Base-by-base conservation (phyloP, 192 early-diverging fungal genomes). In the Lunasporangiospora selenospora region DNA sequence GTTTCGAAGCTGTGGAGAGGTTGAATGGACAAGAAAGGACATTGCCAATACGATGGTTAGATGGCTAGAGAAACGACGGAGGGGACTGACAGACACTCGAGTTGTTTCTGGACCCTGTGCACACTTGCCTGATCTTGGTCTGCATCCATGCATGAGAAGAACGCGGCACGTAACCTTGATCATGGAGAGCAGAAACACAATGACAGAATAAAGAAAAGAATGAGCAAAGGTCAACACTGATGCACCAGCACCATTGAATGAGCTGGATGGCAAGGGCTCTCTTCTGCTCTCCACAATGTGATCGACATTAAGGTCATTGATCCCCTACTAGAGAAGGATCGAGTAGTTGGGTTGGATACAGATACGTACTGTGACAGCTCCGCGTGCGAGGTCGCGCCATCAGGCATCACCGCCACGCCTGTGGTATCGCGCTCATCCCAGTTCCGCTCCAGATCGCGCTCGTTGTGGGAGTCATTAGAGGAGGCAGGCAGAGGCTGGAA, bases 361-460 rank as follows among this genome's bases (percentile, higher is more conserved):
- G n/a, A n/a, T n/a, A 54, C 69, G 24, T 73, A 73, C 69, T 73
- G 69, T 2, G 45, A 23, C 31, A 73, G 48, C 39, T 73, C 59
- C 33, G 53, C 47, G 10, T 62, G 69, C 18, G 69, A 62, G 32
- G 69, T 58, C 2, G 55, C 61, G 47, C 58, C 63, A 34, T 73
- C 69, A 6, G 69, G 69, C 29, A 58, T 51, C 8, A 59, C 55
- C 3, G 59, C 46, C 13, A 63, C 54, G 10, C 69, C 69, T 0
- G 69, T 63, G 23, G 69, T 63, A 37, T 73, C 69, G 26, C 69
- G 69, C 23, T 73, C 69, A 43, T 73, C 69, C 69, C 69, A 73
- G 34, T 13, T 42, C 53, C 30, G 50, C 30, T 73, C 69, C 29
- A 73, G 55, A 58, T 73, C 69, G 29, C 60, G 58, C 36, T 73